A percentile compares a stretch with the other conserved stretches of the same genome.
phyloP scores from a whole-genome alignment of 2,329 filamentous ascomycete species.

The Penicillium sclerotigenum region DNA sequence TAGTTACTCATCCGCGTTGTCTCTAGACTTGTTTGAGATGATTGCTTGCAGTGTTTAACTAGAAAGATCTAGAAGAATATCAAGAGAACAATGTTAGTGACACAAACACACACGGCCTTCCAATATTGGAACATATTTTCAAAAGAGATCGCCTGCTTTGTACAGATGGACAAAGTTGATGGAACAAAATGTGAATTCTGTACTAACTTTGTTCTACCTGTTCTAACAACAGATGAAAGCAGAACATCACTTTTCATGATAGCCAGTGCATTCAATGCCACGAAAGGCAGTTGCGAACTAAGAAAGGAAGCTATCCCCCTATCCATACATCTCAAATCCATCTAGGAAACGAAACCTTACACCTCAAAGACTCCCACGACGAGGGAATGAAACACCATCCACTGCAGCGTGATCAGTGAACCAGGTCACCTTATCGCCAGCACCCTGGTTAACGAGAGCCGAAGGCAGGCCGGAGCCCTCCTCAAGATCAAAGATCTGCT shows the following conservation, averaged over 20 bases:
- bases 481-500: conserved; percentile 80
- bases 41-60: background rate
- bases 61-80: background rate
- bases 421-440: conserved; percentile 87
- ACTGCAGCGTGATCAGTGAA: conserved; percentile 86
- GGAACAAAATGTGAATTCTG: background rate
- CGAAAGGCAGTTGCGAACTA: background rate
- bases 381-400: conserved; percentile 78
- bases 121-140: background rate
- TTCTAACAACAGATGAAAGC: background rate
- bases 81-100: background rate
- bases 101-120: background rate
- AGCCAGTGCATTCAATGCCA: background rate
- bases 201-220: background rate
- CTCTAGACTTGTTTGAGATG: background rate
- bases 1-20: background rate
- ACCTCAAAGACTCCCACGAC: conserved; percentile 62
- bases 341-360: background rate
- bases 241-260: background rate
- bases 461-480: conserved; percentile 74
- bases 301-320: background rate
- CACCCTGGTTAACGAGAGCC: conserved; percentile 78
- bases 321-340: background rate
- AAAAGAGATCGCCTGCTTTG: background rate
- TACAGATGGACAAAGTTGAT: background rate